A percentile compares a stretch with the other conserved stretches of the same genome.
These are phyloP conservation scores for Periconia macrospinosa DNA, from an alignment of 2,329 filamentous ascomycete species.

Conservation along the genomic window DNA sequence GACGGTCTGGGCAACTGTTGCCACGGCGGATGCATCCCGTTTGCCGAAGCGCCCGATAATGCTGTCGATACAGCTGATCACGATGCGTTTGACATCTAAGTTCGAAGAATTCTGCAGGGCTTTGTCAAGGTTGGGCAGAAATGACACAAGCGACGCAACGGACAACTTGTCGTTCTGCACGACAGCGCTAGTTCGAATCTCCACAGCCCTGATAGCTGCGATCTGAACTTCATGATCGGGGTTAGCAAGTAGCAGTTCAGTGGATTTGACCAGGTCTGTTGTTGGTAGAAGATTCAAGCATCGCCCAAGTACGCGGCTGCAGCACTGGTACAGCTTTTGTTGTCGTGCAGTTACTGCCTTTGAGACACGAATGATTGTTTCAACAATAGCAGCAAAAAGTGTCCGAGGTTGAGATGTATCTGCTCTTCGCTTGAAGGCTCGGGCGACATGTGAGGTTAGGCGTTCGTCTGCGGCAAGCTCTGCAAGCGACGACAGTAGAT, in stretches of 20 bases:
- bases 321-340: constrained; percentile 42
- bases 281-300: constrained; percentile 85
- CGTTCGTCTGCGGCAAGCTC: constrained; percentile 38
- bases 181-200: constrained; percentile 75
- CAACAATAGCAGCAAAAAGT: constrained; percentile 42
- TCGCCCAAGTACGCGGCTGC: constrained; percentile 72
- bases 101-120: constrained; percentile 75
- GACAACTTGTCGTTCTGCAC: constrained; percentile 69
- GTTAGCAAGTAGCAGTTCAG: constrained; percentile 77
- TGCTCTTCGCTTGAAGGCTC: constrained; percentile 31
- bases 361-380: constrained; percentile 57
- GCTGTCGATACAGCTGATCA: constrained; percentile 86
- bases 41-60: constrained; percentile 95
- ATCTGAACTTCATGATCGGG: constrained; percentile 75
- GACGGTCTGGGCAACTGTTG: constrained; percentile 74
- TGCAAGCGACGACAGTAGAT: constrained; percentile 44
- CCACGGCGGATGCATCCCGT: constrained; percentile 78
- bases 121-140: constrained; percentile 75
- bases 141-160: constrained; percentile 71
- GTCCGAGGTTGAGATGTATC: constrained; percentile 30
- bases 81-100: constrained; percentile 77
- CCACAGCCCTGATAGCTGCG: constrained; percentile 71
- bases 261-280: constrained; percentile 83
- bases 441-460: constrained; percentile 32
- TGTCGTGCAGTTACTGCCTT: constrained; percentile 61